Evolutionary conservation across 305 asterid species (phyloP), one percentile per base, ranked within the genome.

Genomic region (Nicotiana rustica): DNA sequence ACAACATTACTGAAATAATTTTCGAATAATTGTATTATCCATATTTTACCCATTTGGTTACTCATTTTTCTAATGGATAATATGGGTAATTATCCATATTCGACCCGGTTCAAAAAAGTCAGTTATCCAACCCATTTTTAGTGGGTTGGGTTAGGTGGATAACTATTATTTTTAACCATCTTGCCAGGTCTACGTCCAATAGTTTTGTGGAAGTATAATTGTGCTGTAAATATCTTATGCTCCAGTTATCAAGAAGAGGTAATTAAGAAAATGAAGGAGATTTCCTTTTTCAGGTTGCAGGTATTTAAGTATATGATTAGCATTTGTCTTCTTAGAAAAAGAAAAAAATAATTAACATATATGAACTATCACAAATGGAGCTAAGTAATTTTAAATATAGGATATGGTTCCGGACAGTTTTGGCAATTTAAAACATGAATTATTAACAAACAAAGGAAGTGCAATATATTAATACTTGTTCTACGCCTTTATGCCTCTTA

Each of bases 391-490:
- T 41, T 41, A 41, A 41, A 8, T 41, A 41, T 41, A 41, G 49
- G 49, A 41, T 41, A 13, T 52, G 59, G 59, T 52, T 10, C 59
- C 13, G 59, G 59, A 52, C 59, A 52, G 14, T 14, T 52, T 52
- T 52, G 59, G 44, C 31, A 55, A 55, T 55, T 76, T 76, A 15
- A 52, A 76, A 9, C 49, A 55, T 55, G 66, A 31, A 44, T 29
- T 76, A 76, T 76, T 55, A 76, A 15, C 56, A 75, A 73, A 60
- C 79, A 31, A 76, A 76, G 49, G 80, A 76, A 49, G 41, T 49
- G 79, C 9, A 18, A 75, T 76, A 52, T 76, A 76, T 76, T 55
- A 55, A 76, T 76, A 55, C 49, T 55, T 76, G 49, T 25, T 21
- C 13, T 49, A 73, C 5, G 80, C 80, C 36, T 44, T 44, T 76